Conservation (phyloP, 1,284 basidiomycete genomes). For the Cryptococcus sp. region DNA sequence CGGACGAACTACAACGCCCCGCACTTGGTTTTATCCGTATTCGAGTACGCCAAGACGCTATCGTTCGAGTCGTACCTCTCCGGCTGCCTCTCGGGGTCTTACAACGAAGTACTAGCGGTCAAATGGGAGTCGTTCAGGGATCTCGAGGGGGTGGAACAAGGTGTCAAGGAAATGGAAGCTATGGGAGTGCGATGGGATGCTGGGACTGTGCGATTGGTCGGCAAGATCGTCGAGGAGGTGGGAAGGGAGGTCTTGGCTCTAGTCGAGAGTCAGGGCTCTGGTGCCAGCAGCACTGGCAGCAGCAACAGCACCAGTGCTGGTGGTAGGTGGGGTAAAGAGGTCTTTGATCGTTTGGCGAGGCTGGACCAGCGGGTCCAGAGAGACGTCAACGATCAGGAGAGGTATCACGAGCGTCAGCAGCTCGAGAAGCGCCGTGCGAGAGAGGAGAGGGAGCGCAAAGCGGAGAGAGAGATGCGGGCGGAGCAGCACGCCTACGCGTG, state of each 20-base stretch:
- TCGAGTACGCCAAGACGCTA: constrained; percentile 70
- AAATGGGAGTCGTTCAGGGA: constrained; percentile 80
- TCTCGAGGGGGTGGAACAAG: constrained; percentile 67
- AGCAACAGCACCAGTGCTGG: constrained; percentile 1
- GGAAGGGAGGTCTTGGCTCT: constrained; percentile 19
- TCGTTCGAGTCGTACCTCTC: constrained; percentile 78
- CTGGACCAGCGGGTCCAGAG: constrained; percentile 27
- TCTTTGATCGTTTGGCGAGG: constrained; percentile 17
- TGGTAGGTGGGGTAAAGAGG: constrained; percentile 18
- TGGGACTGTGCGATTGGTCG: constrained; percentile 64
- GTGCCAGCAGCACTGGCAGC: background rate
- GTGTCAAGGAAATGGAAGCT: constrained; percentile 75
- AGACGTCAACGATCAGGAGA: constrained; percentile 25
- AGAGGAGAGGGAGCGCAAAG: constrained; percentile 16
- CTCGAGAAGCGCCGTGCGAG: constrained; percentile 14
- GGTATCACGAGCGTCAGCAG: constrained; percentile 14
- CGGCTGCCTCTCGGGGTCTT: constrained; percentile 78
- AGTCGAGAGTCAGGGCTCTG: background rate
- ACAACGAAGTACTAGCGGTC: constrained; percentile 79
- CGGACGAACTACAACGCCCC: constrained; percentile 75
- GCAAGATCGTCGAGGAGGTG: constrained; percentile 66
- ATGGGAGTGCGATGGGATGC: constrained; percentile 70
- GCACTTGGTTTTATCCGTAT: constrained; percentile 77
- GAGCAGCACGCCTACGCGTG: background rate
- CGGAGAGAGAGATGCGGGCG: constrained; percentile 9